Evolutionary conservation across 805 yeast species (phyloP), one percentile per base, ranked within the genome.

Genomic region (Candida vartiovaarae): DNA sequence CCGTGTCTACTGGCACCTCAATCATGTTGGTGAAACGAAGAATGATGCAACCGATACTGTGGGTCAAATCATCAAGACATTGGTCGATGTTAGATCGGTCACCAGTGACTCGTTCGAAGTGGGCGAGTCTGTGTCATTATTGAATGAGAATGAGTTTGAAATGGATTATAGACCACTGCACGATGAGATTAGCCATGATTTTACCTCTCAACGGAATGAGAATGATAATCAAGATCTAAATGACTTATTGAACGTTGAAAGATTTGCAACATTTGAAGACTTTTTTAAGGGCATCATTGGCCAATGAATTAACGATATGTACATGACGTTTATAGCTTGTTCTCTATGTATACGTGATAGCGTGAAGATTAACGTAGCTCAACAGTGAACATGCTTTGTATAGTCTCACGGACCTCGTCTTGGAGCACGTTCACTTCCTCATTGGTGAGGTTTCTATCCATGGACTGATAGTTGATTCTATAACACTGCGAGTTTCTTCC

Each of bases 381-480:
- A 7, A 89, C 80, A 3, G 70, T 67, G 55, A 72, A 82, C 37
- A 60, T 66, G 5, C 68, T 59, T 20, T 64, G 67, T 51, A 93
- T 69, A n/a, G 73, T 74, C 1, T 61, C 53, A 49, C 86, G 78
- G 26, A 91, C 85, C 34, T 67, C 61, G 2, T 75, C 74, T 59
- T 93, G 95, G 39, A 88, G 66, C 1, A 56, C 69, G 58, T 91
- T 91, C 43, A 93, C 75, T 61, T 93, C 98, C 2, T 76, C 82
- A 59, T 84, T 88, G 26, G 95, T 87, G 53, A 93, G 70, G 45
- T 84, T 84, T 56, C 96, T 77, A 55, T 91, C 97, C 97, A 93
- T 90, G 2, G 96, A 84, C 66, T 93, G 98, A 66, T 88, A 93
- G 59, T 84, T 83, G 46, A 93, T 76, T 53, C 99, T 72, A 72